Conservation (phyloP, 352 stramenopile species). For the Phytophthora pini region DNA sequence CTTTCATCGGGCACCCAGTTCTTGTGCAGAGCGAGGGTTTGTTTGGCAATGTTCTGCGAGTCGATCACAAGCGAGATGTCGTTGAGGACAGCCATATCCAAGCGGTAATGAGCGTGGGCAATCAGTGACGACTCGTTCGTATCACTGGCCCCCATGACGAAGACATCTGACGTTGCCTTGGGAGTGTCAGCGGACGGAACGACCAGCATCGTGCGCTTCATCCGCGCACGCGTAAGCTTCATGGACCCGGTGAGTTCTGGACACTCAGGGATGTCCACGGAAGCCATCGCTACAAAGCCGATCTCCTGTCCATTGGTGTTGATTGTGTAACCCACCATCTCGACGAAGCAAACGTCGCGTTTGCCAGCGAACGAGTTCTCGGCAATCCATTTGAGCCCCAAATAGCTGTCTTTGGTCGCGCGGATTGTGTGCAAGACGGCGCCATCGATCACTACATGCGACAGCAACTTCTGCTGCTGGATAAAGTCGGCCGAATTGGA, state of each 20-base stretch:
- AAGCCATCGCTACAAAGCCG: constrained; percentile 48
- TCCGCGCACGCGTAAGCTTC: constrained; percentile 44
- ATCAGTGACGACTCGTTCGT: constrained; percentile 41
- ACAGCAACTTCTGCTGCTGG: constrained; percentile 56
- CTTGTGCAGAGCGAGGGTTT: constrained; percentile 32
- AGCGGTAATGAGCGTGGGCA: constrained; percentile 47
- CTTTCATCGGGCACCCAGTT: constrained; percentile 50
- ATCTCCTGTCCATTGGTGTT: constrained; percentile 45
- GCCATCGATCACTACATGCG: constrained; percentile 46
- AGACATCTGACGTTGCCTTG: constrained; percentile 50
- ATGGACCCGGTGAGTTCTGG: constrained; percentile 38
- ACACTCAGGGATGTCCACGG: constrained; percentile 55
- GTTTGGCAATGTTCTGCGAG: constrained; percentile 53
- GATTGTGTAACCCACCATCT: constrained; percentile 59
- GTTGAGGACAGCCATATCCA: constrained; percentile 56
- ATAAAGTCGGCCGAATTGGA: constrained; percentile 47
- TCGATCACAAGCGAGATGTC: constrained; percentile 67
- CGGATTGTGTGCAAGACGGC: constrained; percentile 47
- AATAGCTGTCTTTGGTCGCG: constrained; percentile 44
- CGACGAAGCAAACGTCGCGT: constrained; percentile 55
- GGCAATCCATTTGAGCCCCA: constrained; percentile 60
- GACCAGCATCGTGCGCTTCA: constrained; percentile 59
- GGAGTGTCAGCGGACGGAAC: constrained; percentile 32
- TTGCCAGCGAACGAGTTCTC: constrained; percentile 38
- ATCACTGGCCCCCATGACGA: constrained; percentile 49